Evolutionary conservation across 1,284 basidiomycete genomes (phyloP), one percentile per base, ranked within the genome.

Genomic region (Prillingera fragicola): DNA sequence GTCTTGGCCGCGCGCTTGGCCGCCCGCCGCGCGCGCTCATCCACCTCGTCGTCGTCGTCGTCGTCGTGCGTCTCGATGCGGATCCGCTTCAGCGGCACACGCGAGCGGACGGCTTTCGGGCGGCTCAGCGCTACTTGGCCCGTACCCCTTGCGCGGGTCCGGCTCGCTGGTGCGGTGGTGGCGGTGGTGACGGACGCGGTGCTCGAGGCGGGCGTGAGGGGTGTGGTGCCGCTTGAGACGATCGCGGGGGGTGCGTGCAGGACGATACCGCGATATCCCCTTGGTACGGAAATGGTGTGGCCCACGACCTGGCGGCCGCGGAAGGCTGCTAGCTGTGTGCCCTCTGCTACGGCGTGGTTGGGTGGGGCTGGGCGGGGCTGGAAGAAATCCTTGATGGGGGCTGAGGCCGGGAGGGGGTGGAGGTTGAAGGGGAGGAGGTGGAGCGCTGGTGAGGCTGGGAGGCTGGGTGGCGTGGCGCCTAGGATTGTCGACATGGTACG

Each of bases 391-490:
- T 42, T 42, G 19, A 60, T 40, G 2, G 55, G 45, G 1, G 56
- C 45, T 8, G 48, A 35, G 15, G 44, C 36, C 1, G 57, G 44
- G 5, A 29, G 38, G 15, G 33, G 59, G 21, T n/a, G 55, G 12
- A 69, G 62, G 10, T 58, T 48, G 50, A 69, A 67, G 8, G 67
- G 67, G 22, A 69, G 56, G 45, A 69, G 59, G 38, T 64, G 51
- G n/a, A 65, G 55, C 3, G 51, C n/a, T 4, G 34, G 35, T 4
- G 51, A 33, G 2, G 51, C 8, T 1, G 45, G 33, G 1, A 14
- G 37, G 17, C 14, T 33, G 31, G 45, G 14, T 3, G 37, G 8
- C 5, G 27, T 26, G 2, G 43, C 22, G 14, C 42, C 40, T 22
- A 52, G 38, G 37, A 51, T 33, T 28, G 48, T 38, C 19, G 43